These are phyloP conservation scores for Fusarium tuaranense DNA, from an alignment of 2,329 filamentous ascomycete species.

Conservation along the genomic window DNA sequence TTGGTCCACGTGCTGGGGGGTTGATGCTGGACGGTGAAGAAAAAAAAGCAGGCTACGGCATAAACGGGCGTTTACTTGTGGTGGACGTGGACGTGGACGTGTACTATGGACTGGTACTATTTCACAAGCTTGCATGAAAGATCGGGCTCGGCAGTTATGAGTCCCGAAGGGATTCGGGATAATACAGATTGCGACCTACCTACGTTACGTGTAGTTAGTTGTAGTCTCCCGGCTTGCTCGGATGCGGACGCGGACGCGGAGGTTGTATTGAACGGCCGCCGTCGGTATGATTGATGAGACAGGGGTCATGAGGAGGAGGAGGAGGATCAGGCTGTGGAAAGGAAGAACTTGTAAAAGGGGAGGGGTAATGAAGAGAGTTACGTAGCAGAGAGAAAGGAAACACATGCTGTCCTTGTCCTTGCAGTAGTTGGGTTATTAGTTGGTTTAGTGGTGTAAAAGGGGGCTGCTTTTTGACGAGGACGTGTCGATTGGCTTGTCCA, in stretches of 20 bases:
- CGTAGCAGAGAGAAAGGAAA: neutral
- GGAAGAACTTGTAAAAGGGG: neutral
- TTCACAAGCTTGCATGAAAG: neutral
- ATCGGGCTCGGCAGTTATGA: slow-evolving; percentile 1
- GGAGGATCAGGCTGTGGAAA: neutral
- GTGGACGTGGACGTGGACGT: neutral
- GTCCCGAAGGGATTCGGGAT: neutral
- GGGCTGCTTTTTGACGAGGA: neutral
- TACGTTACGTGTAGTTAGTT: neutral
- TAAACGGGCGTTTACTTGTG: neutral
- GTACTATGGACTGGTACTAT: neutral
- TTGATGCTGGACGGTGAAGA: neutral
- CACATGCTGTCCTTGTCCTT: slow-evolving; percentile 14
- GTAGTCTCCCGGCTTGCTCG: neutral
- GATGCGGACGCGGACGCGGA: neutral
- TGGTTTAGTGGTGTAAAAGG: neutral
- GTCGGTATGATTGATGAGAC: neutral
- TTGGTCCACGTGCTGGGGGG: neutral
- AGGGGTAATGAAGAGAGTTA: neutral
- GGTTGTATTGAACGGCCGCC: neutral
- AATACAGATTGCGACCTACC: neutral
- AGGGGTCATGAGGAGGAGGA: neutral
- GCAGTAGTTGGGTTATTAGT: slow-evolving; percentile 2
- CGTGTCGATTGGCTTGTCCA: neutral
- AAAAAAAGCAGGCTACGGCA: slow-evolving; percentile 1